These are phyloP conservation scores for Ophiosphaerella herpotricha DNA, from an alignment of 2,329 filamentous ascomycete species.

Conservation along the genomic window DNA sequence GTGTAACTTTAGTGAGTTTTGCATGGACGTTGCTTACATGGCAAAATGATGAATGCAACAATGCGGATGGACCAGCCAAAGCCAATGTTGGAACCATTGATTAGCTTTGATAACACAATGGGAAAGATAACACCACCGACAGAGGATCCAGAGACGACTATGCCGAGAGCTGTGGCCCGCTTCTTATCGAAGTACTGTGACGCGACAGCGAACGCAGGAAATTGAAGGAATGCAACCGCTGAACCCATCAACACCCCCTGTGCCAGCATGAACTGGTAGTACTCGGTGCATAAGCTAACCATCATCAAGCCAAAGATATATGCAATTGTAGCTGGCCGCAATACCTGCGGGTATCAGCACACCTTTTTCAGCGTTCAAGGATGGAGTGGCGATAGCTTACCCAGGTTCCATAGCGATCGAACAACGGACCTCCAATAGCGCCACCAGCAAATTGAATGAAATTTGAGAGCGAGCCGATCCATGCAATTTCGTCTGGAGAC, in stretches of 20 bases:
- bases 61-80: slow-evolving; percentile 65
- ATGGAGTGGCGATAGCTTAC: slow-evolving; percentile 24
- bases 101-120: slow-evolving; percentile 62
- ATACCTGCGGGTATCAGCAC: slow-evolving; percentile 58
- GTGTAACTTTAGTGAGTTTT: too few species aligned
- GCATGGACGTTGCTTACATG: slow-evolving; percentile 15
- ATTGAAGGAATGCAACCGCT: slow-evolving; percentile 55
- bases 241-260: slow-evolving; percentile 57
- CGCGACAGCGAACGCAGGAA: slow-evolving; percentile 49
- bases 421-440: slow-evolving; percentile 63
- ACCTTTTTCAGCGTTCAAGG: slow-evolving; percentile 19
- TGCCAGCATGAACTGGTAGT: slow-evolving; percentile 59
- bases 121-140: slow-evolving; percentile 62
- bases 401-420: slow-evolving; percentile 57
- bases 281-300: slow-evolving; percentile 58
- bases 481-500: slow-evolving; percentile 46
- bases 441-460: slow-evolving; percentile 59
- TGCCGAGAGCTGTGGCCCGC: slow-evolving; percentile 54
- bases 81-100: slow-evolving; percentile 52
- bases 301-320: slow-evolving; percentile 67
- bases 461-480: slow-evolving; percentile 49
- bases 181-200: slow-evolving; percentile 56
- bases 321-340: slow-evolving; percentile 56
- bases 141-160: slow-evolving; percentile 54
- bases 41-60: slow-evolving; percentile 62